Evolutionary conservation across 208 protist species (phyloP).

Genomic region (Entamoeba nuttalli): DNA sequence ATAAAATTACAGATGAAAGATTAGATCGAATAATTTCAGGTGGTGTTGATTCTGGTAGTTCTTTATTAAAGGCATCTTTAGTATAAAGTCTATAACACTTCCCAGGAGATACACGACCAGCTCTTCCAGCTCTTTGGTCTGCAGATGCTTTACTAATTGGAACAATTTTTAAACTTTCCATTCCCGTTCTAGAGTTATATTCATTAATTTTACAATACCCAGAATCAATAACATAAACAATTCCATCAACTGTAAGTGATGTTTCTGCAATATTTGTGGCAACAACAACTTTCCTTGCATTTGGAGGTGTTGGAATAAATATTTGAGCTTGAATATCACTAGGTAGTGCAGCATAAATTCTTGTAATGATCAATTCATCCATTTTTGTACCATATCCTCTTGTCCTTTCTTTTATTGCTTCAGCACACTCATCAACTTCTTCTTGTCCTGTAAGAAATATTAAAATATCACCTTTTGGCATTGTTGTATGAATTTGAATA

Average conservation of each 20-base stretch:
- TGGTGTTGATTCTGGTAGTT: constrained; percentile 45
- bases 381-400: not conserved
- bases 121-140: constrained; percentile 15
- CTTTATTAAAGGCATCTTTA: constrained; percentile 36
- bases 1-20: constrained; percentile 62
- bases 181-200: constrained; percentile 14
- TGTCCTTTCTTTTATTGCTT: constrained; percentile 48
- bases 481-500: not conserved
- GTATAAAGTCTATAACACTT: constrained; percentile 23
- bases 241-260: constrained; percentile 92
- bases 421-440: constrained; percentile 63
- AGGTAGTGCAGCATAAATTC: constrained; percentile 74
- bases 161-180: constrained; percentile 7
- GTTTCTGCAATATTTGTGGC: constrained; percentile 51
- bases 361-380: constrained; percentile 31
- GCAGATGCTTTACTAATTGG: constrained; percentile 14
- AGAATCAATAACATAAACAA: constrained; percentile 90
- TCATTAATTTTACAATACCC: constrained; percentile 75
- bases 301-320: constrained; percentile 37
- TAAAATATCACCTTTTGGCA: constrained; percentile 57
- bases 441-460: constrained; percentile 73
- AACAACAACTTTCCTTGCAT: constrained; percentile 20
- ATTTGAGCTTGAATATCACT: constrained; percentile 67
- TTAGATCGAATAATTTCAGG: constrained; percentile 69
- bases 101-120: not conserved